These are phyloP conservation scores for Trametes sanguinea DNA, from an alignment of 768 basidiomycete species.

Conservation along the genomic window DNA sequence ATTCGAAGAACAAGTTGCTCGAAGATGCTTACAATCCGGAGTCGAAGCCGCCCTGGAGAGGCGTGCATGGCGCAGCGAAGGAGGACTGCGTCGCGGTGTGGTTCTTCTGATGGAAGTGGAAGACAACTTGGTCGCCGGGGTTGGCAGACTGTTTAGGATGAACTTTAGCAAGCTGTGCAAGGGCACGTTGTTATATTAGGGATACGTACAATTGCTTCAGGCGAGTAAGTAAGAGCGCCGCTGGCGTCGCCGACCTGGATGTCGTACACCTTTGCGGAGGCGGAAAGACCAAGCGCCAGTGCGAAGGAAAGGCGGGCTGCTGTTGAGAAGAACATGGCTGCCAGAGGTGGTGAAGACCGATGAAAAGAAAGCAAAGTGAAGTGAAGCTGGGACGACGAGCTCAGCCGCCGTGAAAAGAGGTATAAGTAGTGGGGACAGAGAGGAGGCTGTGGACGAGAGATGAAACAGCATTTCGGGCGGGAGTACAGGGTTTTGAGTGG, in stretches of 20 bases:
- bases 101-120: conserved; percentile 61
- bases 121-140: conserved; percentile 60
- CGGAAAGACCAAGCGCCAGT: conserved; percentile 52
- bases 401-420: conserved; percentile 33
- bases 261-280: conserved; percentile 51
- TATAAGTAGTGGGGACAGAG: conserved; percentile 28
- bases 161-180: not conserved
- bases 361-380: conserved; percentile 29
- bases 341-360: not conserved
- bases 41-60: conserved; percentile 51
- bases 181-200: not conserved
- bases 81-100: conserved; percentile 39
- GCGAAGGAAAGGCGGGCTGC: conserved; percentile 40
- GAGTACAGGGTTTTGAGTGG: conserved; percentile 14
- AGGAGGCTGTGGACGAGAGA: conserved; percentile 28
- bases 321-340: conserved; percentile 20
- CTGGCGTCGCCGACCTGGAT: conserved; percentile 53
- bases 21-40: conserved; percentile 54
- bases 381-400: conserved; percentile 44
- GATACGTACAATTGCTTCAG: conserved; percentile 53
- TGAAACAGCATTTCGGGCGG: conserved; percentile 12
- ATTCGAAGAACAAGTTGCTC: not conserved
- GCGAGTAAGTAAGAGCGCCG: conserved; percentile 46
- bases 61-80: conserved; percentile 50
- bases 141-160: conserved; percentile 41